phyloP scores from a whole-genome alignment of 78 protist genomes.

The Guillardia theta region DNA sequence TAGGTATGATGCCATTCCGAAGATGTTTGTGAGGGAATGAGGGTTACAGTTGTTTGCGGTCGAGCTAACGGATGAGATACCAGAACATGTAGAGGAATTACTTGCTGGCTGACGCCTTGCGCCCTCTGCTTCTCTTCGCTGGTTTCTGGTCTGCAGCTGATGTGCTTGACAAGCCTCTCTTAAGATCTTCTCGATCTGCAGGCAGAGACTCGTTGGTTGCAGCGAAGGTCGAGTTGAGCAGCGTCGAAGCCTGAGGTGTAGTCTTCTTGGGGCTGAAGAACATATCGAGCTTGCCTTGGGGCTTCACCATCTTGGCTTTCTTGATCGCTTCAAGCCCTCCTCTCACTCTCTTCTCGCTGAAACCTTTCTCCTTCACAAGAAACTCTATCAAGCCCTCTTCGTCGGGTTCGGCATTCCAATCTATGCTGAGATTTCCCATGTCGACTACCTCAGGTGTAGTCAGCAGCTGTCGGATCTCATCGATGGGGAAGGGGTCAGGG shows the following conservation, averaged over 20 bases:
- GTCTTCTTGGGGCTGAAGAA: background rate
- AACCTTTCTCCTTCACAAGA: slow-evolving; percentile 80
- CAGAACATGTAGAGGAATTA: too few species aligned
- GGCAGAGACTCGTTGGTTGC: background rate
- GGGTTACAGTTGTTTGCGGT: too few species aligned
- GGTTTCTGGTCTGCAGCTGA: background rate
- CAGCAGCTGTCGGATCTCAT: slow-evolving; percentile 80
- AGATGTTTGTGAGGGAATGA: too few species aligned
- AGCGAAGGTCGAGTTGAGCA: background rate
- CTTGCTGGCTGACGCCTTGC: background rate
- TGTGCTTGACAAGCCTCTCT: background rate
- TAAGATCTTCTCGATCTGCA: background rate
- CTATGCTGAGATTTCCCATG: background rate
- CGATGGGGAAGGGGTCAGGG: slow-evolving; percentile 72
- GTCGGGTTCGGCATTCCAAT: slow-evolving; percentile 80
- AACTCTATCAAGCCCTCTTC: slow-evolving; percentile 72
- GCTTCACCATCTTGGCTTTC: background rate
- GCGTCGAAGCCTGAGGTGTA: background rate
- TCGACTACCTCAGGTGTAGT: slow-evolving; percentile 73
- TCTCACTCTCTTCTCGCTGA: slow-evolving; percentile 54
- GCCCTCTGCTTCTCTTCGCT: background rate
- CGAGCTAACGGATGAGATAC: too few species aligned
- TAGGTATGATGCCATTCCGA: background rate
- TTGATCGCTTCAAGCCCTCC: background rate
- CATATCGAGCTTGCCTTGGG: background rate